A percentile compares a stretch with the other conserved stretches of the same genome.
Evolutionary conservation across 2,329 filamentous ascomycete species (phyloP).

Genomic region (Penicillium janthinellum): DNA sequence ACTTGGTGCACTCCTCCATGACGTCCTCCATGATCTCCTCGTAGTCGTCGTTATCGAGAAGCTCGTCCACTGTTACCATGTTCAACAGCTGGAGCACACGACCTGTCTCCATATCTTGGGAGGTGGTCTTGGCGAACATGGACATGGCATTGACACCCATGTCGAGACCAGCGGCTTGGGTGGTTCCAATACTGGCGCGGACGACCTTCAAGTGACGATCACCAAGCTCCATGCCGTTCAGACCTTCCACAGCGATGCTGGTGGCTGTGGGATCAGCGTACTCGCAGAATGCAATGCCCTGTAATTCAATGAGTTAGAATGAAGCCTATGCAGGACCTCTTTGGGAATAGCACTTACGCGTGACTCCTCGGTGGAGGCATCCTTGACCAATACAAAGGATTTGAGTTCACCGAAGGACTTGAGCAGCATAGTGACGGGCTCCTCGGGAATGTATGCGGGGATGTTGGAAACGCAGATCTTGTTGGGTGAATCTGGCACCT

Average conservation of each 20-base stretch:
- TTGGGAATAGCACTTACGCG: slow-evolving; percentile 61
- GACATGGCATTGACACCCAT: slow-evolving; percentile 98
- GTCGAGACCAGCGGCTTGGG: slow-evolving; percentile 88
- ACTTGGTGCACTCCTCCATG: slow-evolving; percentile 89
- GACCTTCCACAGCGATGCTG: slow-evolving; percentile 81
- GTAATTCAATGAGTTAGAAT: slow-evolving; percentile 16
- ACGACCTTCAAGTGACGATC: slow-evolving; percentile 82
- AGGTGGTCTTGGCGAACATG: slow-evolving; percentile 89
- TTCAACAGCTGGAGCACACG: slow-evolving; percentile 91
- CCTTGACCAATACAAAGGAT: slow-evolving; percentile 87
- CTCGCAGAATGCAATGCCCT: slow-evolving; percentile 97
- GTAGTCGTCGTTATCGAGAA: slow-evolving; percentile 92
- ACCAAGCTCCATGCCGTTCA: slow-evolving; percentile 91
- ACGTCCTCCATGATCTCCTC: slow-evolving; percentile 98
- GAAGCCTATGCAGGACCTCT: slow-evolving; percentile 15
- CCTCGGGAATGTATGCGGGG: slow-evolving; percentile 82
- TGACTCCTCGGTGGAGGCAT: slow-evolving; percentile 80
- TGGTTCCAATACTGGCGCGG: slow-evolving; percentile 88
- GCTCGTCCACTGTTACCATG: slow-evolving; percentile 96
- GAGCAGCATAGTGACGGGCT: slow-evolving; percentile 87
- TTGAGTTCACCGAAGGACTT: slow-evolving; percentile 91
- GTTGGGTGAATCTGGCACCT: slow-evolving; percentile 88
- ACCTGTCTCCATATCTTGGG: slow-evolving; percentile 74
- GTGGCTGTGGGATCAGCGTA: slow-evolving; percentile 76
- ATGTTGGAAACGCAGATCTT: slow-evolving; percentile 94